phyloP scores from a whole-genome alignment of 176 grass and related monocot genomes.

The Eleusine coracana region DNA sequence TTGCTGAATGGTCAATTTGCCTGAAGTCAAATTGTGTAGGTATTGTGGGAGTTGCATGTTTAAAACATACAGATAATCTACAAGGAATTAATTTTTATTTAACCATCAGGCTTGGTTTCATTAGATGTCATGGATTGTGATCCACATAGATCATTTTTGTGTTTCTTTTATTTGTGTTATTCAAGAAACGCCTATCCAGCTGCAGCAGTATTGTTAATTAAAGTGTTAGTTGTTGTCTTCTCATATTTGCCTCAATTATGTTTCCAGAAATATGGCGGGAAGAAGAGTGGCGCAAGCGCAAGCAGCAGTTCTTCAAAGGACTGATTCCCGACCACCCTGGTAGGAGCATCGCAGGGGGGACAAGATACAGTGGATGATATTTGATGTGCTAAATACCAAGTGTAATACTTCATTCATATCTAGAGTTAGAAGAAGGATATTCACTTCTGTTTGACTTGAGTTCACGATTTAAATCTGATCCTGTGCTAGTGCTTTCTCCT shows the following conservation, averaged over 20 bases:
- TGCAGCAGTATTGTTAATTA: background rate
- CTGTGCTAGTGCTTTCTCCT: conserved; percentile 31
- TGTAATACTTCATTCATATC: conserved; percentile 67
- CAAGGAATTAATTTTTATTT: background rate
- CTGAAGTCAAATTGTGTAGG: background rate
- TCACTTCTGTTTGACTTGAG: conserved; percentile 43
- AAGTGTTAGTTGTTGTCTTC: background rate
- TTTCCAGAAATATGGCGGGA: conserved; percentile 73
- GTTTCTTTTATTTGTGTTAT: background rate
- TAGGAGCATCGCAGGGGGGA: conserved; percentile 26
- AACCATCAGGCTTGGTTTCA: background rate
- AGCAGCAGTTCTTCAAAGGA: conserved; percentile 61
- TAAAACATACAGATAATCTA: background rate
- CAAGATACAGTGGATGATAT: conserved; percentile 40
- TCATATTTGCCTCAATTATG: background rate
- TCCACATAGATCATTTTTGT: background rate
- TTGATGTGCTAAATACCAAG: conserved; percentile 57
- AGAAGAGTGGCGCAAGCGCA: conserved; percentile 55
- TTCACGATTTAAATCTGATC: conserved; percentile 49
- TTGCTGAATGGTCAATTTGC: background rate
- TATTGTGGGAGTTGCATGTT: background rate
- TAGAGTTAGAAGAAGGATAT: conserved; percentile 60
- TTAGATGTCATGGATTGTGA: background rate
- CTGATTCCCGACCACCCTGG: conserved; percentile 31
- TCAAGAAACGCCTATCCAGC: background rate